Conservation (phyloP, 2,329 filamentous ascomycete species). For the Zymoseptoria ardabiliae region DNA sequence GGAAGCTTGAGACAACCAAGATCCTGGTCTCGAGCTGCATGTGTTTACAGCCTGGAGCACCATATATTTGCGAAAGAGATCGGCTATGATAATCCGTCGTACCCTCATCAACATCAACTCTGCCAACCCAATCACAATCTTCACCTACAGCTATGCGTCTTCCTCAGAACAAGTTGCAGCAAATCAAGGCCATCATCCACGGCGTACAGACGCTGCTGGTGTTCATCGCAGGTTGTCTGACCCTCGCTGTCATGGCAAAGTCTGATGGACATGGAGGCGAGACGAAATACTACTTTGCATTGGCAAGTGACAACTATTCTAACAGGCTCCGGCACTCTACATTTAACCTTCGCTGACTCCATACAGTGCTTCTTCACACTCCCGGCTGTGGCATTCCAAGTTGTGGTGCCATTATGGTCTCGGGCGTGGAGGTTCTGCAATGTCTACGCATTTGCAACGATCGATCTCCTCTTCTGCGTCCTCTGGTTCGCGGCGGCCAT, state of each 20-base stretch:
- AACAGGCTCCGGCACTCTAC: not conserved
- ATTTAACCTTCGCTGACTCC: not conserved
- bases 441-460: slow-evolving; percentile 50
- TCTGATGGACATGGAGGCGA: slow-evolving; percentile 47
- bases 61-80: not conserved
- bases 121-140: not conserved
- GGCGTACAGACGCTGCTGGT: slow-evolving; percentile 48
- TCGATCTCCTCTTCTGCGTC: slow-evolving; percentile 49
- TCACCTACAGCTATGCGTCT: slow-evolving; percentile 32
- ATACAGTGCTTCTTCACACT: slow-evolving; percentile 52
- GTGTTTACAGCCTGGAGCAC: not conserved
- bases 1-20: not conserved
- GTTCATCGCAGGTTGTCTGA: slow-evolving; percentile 51
- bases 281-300: slow-evolving; percentile 49
- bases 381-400: slow-evolving; percentile 52
- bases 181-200: slow-evolving; percentile 51
- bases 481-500: slow-evolving; percentile 56
- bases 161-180: slow-evolving; percentile 42
- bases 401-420: slow-evolving; percentile 54
- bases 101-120: not conserved
- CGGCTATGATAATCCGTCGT: not conserved
- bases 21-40: not conserved
- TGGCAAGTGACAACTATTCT: too few species aligned
- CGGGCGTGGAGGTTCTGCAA: slow-evolving; percentile 52
- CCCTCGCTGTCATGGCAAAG: slow-evolving; percentile 52